Evolutionary conservation across 1,139 yeast species (phyloP).

Genomic region (Taphrina flavorubra): DNA sequence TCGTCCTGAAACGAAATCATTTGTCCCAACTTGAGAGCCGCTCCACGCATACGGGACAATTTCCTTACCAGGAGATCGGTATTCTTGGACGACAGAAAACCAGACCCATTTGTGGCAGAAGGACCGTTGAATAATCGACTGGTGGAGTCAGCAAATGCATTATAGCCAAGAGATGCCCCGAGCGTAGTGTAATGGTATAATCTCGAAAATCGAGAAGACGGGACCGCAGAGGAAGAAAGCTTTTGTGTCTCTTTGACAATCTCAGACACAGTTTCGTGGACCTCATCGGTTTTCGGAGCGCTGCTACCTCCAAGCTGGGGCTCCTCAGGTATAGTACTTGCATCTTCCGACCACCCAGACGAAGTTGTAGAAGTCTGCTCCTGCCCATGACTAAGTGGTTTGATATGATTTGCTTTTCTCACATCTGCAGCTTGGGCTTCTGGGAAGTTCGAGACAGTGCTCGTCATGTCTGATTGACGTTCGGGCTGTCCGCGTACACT

Average conservation of each 20-base stretch:
- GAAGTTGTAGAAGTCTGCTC: too few species aligned
- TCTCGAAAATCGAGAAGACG: slow-evolving; percentile 82
- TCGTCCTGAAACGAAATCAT: slow-evolving; percentile 85
- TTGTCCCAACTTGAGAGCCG: slow-evolving; percentile 95
- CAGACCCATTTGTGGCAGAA: slow-evolving; percentile 55
- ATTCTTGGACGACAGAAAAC: slow-evolving; percentile 78
- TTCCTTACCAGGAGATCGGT: slow-evolving; percentile 86
- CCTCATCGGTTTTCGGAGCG: background rate
- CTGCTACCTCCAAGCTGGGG: background rate
- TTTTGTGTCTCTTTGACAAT: background rate
- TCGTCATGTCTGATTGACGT: background rate
- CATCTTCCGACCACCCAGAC: too few species aligned
- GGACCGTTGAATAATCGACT: slow-evolving; percentile 63
- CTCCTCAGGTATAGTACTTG: too few species aligned
- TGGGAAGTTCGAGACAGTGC: background rate
- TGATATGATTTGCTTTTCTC: too few species aligned
- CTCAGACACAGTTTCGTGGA: slow-evolving; percentile 1
- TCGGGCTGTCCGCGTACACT: background rate
- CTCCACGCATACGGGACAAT: slow-evolving; percentile 95
- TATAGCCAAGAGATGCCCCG: slow-evolving; percentile 89
- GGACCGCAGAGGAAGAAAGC: slow-evolving; percentile 54
- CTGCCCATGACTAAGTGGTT: too few species aligned
- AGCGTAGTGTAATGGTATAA: slow-evolving; percentile 89
- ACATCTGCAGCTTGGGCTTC: too few species aligned
- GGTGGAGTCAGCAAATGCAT: slow-evolving; percentile 80